phyloP scores from a whole-genome alignment of 1,284 basidiomycete species.

The Paramarasmius palmivorus region DNA sequence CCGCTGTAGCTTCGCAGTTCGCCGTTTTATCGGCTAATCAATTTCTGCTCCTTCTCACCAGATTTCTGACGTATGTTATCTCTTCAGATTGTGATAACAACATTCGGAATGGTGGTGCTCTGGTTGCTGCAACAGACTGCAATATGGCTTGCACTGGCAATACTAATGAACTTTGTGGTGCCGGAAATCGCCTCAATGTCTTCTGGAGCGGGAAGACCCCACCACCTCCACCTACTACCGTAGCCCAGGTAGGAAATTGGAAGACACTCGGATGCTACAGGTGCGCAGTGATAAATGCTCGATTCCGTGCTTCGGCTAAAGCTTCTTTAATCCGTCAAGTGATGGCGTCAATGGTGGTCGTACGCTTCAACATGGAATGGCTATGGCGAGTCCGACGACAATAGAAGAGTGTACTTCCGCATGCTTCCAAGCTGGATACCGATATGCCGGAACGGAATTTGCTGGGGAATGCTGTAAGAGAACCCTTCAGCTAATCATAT shows the following conservation, averaged over 20 bases:
- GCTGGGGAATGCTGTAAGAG: constrained; percentile 46
- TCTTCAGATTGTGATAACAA: constrained; percentile 61
- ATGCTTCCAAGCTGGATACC: constrained; percentile 62
- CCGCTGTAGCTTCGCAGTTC: background rate
- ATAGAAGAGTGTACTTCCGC: constrained; percentile 60
- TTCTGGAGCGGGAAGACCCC: constrained; percentile 61
- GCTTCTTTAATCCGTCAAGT: constrained; percentile 39
- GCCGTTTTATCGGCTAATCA: background rate
- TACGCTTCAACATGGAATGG: constrained; percentile 44
- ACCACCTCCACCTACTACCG: constrained; percentile 51
- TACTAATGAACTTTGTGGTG: constrained; percentile 59
- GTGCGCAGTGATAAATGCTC: constrained; percentile 30
- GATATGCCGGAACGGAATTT: constrained; percentile 29
- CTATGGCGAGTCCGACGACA: constrained; percentile 46
- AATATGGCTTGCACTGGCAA: constrained; percentile 65
- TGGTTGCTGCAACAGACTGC: constrained; percentile 52
- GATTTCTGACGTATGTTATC: constrained; percentile 7
- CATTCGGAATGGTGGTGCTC: constrained; percentile 47
- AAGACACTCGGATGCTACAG: constrained; percentile 64
- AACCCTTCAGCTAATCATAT: background rate
- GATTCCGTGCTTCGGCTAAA: constrained; percentile 14
- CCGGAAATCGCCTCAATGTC: constrained; percentile 57
- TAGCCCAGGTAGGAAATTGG: constrained; percentile 59
- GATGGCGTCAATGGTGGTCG: constrained; percentile 47
- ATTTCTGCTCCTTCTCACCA: background rate